Evolutionary conservation across 352 stramenopile species (phyloP).

Genomic region (Elongisporangium prolatum): DNA sequence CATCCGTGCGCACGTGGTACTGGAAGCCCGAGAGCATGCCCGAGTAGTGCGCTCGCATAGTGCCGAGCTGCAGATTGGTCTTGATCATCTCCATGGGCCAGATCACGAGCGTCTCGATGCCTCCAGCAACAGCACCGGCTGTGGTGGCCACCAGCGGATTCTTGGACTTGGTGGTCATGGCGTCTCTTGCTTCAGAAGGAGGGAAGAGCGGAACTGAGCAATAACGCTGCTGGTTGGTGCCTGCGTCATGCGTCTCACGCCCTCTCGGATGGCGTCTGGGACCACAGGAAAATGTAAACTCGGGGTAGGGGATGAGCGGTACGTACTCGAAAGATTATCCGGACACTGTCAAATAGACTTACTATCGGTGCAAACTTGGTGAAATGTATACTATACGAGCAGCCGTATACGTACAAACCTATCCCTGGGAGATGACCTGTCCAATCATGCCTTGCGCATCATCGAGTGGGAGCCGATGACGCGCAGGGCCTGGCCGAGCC

Average conservation of each 20-base stretch:
- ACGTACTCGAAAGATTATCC: neutral
- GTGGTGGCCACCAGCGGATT: constrained; percentile 81
- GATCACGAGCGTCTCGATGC: constrained; percentile 86
- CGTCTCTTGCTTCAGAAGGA: neutral
- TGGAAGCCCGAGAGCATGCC: constrained; percentile 69
- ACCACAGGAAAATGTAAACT: neutral
- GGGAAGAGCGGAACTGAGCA: neutral
- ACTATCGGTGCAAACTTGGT: neutral
- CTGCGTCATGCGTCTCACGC: neutral
- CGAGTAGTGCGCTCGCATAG: constrained; percentile 70
- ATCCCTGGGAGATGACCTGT: neutral
- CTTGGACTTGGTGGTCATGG: constrained; percentile 55
- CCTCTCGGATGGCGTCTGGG: neutral
- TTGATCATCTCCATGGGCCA: constrained; percentile 96
- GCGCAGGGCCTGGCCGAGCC: constrained; percentile 35
- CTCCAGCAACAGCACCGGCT: constrained; percentile 81
- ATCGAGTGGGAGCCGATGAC: constrained; percentile 7
- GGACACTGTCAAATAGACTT: neutral
- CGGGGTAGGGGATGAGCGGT: neutral
- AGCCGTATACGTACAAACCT: neutral
- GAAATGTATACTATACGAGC: neutral
- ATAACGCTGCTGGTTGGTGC: neutral
- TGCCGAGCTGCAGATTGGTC: constrained; percentile 89
- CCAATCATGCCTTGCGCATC: neutral
- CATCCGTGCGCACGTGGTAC: constrained; percentile 67